A percentile compares a stretch with the other conserved stretches of the same genome.
Evolutionary conservation across 2,329 filamentous ascomycete species (phyloP).

Genomic region (Curvularia spicifera): DNA sequence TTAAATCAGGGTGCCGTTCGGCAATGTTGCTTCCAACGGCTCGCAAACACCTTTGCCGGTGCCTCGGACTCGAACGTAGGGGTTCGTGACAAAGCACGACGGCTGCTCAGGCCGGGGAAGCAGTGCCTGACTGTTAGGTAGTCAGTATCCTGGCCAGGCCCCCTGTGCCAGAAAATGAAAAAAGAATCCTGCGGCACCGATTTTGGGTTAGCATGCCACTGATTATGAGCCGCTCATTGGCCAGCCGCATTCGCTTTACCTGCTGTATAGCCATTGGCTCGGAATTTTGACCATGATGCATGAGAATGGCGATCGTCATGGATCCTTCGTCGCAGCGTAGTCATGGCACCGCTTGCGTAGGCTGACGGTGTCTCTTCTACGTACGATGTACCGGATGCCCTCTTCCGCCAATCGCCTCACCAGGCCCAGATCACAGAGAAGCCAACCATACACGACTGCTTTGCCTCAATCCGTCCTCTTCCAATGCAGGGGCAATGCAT

Average conservation of each 20-base stretch:
- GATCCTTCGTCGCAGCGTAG: slow-evolving; percentile 3
- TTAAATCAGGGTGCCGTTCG: neutral
- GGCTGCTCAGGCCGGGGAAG: neutral
- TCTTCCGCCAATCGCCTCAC: neutral
- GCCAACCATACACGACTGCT: neutral
- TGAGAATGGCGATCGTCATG: neutral
- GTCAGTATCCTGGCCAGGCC: slow-evolving; percentile 2
- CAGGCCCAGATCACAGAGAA: neutral
- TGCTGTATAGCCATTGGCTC: slow-evolving; percentile 6
- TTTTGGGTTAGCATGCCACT: slow-evolving; percentile 2
- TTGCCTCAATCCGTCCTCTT: neutral
- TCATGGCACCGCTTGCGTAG: neutral
- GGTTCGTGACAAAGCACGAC: slow-evolving; percentile 4
- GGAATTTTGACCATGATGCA: neutral
- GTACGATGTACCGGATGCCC: neutral
- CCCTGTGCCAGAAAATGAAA: slow-evolving; percentile 10
- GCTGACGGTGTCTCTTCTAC: neutral
- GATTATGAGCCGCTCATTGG: slow-evolving; percentile 2
- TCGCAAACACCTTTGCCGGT: neutral
- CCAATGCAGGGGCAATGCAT: neutral
- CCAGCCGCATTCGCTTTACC: neutral
- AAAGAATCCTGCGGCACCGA: slow-evolving; percentile 6
- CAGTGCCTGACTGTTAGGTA: neutral
- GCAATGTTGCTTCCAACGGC: neutral
- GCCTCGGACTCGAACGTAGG: neutral